Percentiles rank a stretch among this genome's conserved stretches.
Conservation (phyloP, 495 filamentous ascomycete genomes). For the Aspergillus diversus region DNA sequence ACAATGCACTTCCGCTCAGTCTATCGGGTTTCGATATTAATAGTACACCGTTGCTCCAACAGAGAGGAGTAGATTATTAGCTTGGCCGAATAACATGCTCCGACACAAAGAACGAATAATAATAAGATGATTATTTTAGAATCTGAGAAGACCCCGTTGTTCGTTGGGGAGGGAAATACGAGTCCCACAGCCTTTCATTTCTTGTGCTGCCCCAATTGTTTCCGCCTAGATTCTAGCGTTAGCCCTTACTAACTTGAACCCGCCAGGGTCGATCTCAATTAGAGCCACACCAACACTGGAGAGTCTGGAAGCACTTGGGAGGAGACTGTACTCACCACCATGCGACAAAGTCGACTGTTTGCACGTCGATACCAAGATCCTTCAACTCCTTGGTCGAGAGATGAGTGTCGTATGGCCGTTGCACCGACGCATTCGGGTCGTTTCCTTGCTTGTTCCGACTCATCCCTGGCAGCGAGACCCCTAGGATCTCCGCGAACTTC, state of each 20-base stretch:
- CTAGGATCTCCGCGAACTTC: constrained; percentile 78
- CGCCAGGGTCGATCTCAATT: constrained; percentile 19
- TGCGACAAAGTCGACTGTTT: constrained; percentile 72
- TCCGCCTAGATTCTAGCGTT: constrained; percentile 37
- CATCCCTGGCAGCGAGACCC: constrained; percentile 72
- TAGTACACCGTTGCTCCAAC: neutral
- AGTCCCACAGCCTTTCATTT: constrained; percentile 28
- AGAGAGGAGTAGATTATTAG: too few relatives aligned
- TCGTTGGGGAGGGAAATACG: neutral
- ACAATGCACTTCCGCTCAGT: too few relatives aligned
- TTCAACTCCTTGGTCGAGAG: constrained; percentile 76
- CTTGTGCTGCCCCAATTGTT: constrained; percentile 42
- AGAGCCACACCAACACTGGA: neutral
- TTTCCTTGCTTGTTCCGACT: constrained; percentile 72
- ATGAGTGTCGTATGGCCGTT: constrained; percentile 89
- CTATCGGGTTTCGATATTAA: neutral
- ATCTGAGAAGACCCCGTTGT: neutral
- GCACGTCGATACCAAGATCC: constrained; percentile 76
- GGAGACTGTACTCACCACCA: constrained; percentile 72
- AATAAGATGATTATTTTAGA: neutral
- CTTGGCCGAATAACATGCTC: neutral
- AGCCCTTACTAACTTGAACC: constrained; percentile 18
- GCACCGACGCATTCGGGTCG: constrained; percentile 71
- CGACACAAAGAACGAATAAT: neutral
- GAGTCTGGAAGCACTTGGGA: neutral